Base-by-base conservation (phyloP, 1,139 yeast species). In the Geotrichum carabidarum region DNA sequence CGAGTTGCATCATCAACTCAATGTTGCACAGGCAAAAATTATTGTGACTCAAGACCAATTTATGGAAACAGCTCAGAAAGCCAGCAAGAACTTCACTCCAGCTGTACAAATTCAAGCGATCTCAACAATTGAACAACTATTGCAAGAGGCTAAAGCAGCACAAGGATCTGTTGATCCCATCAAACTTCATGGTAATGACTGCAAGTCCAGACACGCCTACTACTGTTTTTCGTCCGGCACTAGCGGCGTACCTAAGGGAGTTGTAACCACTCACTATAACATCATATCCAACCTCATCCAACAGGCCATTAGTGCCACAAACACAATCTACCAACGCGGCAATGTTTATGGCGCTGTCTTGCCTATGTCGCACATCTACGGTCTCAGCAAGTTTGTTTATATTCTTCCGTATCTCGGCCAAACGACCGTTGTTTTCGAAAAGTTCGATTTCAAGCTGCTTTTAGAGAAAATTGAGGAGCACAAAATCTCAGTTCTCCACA, bases 151-250 rank as follows among this genome's bases (percentile, higher is more conserved):
- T 7, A 31, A 34, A 30, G 27, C 7, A 7, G 31, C 55, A 1
- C 44, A 48, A 7, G 42, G 44, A 17, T 27, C 41, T n/a, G 42
- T 44, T 8, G 48, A n/a, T 22, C 57, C 57, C 9, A 34, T 55
- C 34, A 47, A 44, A n/a, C 49, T 36, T 31, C n/a, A 30, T 8
- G 44, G 40, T 8, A 46, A 44, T n/a, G 44, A 37, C n/a, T 12
- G 36, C 22, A 32, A 51, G 37, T 15, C 43, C 7, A 47, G 45
- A 15, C 53, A 51, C 43, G 61, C 61, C 7, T 58, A 58, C 45
- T 54, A 57, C 37, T 58, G 63, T 44, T 83, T 82, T 67, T 83
- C 90, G 8, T 80, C 86, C 2, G 86, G 87, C 35, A 81, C 87
- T 14, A 80, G 85, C 1, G 67, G 74, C 46, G 51, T 51, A 14